Conservation (phyloP, 176 grass and related monocot genomes). For the Phragmites australis region DNA sequence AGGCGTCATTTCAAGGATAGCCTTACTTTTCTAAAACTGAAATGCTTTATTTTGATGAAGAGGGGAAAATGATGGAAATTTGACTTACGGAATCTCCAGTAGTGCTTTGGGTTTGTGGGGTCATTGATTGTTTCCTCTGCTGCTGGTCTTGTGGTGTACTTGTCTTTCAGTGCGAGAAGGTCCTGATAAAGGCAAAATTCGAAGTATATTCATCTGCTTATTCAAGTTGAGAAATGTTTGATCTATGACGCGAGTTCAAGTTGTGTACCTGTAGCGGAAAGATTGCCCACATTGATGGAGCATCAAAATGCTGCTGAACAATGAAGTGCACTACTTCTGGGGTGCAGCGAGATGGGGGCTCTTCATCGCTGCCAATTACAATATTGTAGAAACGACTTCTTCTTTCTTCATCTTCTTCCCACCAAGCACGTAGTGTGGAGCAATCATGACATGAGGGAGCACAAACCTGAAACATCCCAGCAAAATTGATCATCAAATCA, state of each 20-base stretch:
- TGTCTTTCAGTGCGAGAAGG: constrained; percentile 93
- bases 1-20: constrained; percentile 24
- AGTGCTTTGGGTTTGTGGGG: constrained; percentile 95
- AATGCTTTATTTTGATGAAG: neutral
- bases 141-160: constrained; percentile 76
- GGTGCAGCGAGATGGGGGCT: constrained; percentile 74
- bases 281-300: constrained; percentile 98
- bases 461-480: constrained; percentile 74
- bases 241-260: constrained; percentile 22
- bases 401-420: constrained; percentile 93
- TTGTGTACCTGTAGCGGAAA: constrained; percentile 85
- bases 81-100: constrained; percentile 95
- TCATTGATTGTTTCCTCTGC: constrained; percentile 99
- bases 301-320: constrained; percentile 80
- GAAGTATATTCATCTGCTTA: constrained; percentile 19
- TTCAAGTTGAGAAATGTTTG: constrained; percentile 8
- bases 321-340: constrained; percentile 83
- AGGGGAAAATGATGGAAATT: neutral
- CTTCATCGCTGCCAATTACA: constrained; percentile 65
- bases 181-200: constrained; percentile 58
- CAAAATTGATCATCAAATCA: constrained; percentile 13
- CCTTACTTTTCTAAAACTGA: neutral
- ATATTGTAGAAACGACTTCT: constrained; percentile 65
- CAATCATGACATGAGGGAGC: constrained; percentile 99
- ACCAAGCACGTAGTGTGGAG: constrained; percentile 95